Conservation (phyloP, 257 asterid species). For the Petunia axillaris region DNA sequence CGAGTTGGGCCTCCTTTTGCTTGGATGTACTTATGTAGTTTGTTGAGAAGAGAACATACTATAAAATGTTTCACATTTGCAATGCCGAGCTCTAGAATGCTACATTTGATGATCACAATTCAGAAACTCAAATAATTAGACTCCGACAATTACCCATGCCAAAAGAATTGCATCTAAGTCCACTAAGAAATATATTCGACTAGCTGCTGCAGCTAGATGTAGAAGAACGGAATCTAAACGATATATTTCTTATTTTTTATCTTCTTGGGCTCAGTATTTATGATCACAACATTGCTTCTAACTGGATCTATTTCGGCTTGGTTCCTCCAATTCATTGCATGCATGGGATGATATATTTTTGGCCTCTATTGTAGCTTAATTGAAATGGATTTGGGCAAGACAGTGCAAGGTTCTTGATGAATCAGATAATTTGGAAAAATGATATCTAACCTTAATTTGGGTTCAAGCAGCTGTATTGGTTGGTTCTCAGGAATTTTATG, state of each 20-base stretch:
- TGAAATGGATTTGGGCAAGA: constrained; percentile 2
- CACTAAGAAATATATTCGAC: not conserved
- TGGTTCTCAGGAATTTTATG: constrained; percentile 43
- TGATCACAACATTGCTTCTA: constrained; percentile 59
- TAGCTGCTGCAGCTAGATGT: not conserved
- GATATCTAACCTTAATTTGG: constrained; percentile 60
- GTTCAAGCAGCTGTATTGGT: constrained; percentile 55
- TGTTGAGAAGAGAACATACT: constrained; percentile 2
- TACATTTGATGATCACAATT: constrained; percentile 12
- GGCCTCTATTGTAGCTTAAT: not conserved
- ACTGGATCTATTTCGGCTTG: constrained; percentile 60
- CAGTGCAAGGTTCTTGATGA: not conserved
- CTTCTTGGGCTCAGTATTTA: constrained; percentile 37
- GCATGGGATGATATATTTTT: constrained; percentile 70
- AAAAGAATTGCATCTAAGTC: not conserved
- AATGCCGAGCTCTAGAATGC: not conserved
- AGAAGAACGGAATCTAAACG: not conserved
- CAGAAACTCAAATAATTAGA: constrained; percentile 10
- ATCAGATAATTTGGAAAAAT: not conserved
- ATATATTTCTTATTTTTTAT: not conserved
- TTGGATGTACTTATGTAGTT: not conserved
- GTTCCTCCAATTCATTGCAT: constrained; percentile 55
- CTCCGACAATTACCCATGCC: not conserved
- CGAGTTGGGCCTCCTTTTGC: not conserved
- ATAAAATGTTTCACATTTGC: not conserved